A percentile compares a stretch with the other conserved stretches of the same genome.
Evolutionary conservation across 352 stramenopile species (phyloP).

Genomic region (Pythium phragmitis): DNA sequence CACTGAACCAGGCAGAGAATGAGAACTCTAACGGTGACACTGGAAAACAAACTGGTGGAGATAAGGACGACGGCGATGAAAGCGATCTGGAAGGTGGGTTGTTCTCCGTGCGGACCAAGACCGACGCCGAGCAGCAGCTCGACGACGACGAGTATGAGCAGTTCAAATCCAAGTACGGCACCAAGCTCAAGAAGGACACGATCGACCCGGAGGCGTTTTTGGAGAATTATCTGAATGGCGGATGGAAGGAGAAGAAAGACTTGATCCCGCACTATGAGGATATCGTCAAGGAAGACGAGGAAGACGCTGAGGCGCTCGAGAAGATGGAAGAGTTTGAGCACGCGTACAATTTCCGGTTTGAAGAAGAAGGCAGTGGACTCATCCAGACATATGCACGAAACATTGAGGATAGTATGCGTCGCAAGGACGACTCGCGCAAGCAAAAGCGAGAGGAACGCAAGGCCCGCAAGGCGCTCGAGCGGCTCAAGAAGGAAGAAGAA

Average conservation of each 20-base stretch:
- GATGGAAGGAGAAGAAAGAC: constrained; percentile 81
- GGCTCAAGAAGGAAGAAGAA: constrained; percentile 97
- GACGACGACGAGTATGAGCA: constrained; percentile 69
- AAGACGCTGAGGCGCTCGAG: constrained; percentile 92
- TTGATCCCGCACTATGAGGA: constrained; percentile 75
- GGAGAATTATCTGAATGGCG: constrained; percentile 74
- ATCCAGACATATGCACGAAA: constrained; percentile 85
- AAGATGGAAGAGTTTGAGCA: constrained; percentile 97
- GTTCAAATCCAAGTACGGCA: constrained; percentile 68
- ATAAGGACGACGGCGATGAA: constrained; percentile 59
- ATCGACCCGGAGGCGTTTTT: constrained; percentile 78
- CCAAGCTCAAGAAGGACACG: constrained; percentile 56
- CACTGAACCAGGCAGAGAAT: constrained; percentile 31
- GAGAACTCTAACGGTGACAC: constrained; percentile 27
- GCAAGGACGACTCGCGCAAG: constrained; percentile 96
- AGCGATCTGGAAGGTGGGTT: constrained; percentile 63
- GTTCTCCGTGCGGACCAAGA: constrained; percentile 75
- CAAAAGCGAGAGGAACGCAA: constrained; percentile 93
- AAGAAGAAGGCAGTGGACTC: constrained; percentile 91
- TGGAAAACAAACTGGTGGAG: background rate
- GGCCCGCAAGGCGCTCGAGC: constrained; percentile 94
- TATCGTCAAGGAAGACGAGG: constrained; percentile 86
- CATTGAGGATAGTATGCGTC: constrained; percentile 90
- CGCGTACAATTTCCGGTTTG: constrained; percentile 99
- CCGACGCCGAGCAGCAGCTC: constrained; percentile 43